These are phyloP conservation scores for Russula virescens DNA, from an alignment of 768 basidiomycete species.

Conservation along the genomic window DNA sequence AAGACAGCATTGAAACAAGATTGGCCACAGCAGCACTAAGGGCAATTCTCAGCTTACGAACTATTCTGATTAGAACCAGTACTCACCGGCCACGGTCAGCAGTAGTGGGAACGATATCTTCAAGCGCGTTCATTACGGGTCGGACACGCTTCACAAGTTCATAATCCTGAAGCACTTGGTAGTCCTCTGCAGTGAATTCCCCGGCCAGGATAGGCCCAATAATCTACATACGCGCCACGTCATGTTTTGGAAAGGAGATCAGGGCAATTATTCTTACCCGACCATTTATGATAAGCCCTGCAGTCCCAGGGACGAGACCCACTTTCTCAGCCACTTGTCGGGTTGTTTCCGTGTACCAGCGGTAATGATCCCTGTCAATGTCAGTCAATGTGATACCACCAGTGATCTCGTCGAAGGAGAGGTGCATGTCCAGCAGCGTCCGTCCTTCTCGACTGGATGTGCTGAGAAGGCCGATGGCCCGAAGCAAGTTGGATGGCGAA, in stretches of 20 bases:
- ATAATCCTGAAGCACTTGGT: conserved; percentile 61
- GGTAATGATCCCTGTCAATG: conserved; percentile 35
- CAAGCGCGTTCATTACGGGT: conserved; percentile 62
- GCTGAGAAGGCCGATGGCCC: conserved; percentile 33
- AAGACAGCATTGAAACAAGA: conserved; percentile 58
- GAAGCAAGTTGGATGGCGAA: conserved; percentile 37
- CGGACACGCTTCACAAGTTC: conserved; percentile 67
- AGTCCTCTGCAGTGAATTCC: conserved; percentile 66
- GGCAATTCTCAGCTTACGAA: background rate
- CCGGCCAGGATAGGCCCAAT: conserved; percentile 62
- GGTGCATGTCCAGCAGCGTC: conserved; percentile 33
- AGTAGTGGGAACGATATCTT: conserved; percentile 40
- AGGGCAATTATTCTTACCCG: conserved; percentile 47
- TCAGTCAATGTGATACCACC: conserved; percentile 33
- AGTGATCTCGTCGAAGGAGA: conserved; percentile 32
- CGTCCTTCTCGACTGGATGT: conserved; percentile 33
- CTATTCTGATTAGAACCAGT: background rate
- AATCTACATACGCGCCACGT: conserved; percentile 41
- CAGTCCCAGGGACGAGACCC: conserved; percentile 53
- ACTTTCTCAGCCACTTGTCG: conserved; percentile 49
- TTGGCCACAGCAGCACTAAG: conserved; percentile 51
- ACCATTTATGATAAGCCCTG: conserved; percentile 74
- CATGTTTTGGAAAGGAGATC: background rate
- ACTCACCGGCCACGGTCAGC: conserved; percentile 6
- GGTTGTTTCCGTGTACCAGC: conserved; percentile 40